Evolutionary conservation across 1,284 basidiomycete genomes (phyloP).

Genomic region (Cryptococcus jaspeensis): DNA sequence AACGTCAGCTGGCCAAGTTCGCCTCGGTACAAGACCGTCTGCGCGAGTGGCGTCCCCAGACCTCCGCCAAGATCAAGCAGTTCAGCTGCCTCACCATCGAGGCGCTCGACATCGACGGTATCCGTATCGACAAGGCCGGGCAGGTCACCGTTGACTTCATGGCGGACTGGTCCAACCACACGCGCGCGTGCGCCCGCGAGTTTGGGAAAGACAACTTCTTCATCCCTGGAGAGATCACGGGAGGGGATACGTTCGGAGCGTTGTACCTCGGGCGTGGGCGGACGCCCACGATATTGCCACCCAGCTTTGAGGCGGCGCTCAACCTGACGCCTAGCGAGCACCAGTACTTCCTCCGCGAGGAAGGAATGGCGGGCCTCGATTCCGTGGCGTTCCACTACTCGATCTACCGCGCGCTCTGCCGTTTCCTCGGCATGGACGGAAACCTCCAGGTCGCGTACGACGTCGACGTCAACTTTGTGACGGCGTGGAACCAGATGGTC

Average conservation of each 20-base stretch:
- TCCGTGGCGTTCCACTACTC: conserved; percentile 87
- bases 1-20: conserved; percentile 89
- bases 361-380: conserved; percentile 65
- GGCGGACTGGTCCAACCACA: conserved; percentile 68
- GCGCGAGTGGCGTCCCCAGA: conserved; percentile 76
- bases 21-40: conserved; percentile 91
- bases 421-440: conserved; percentile 90
- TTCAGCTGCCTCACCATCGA: conserved; percentile 82
- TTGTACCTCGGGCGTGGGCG: conserved; percentile 85
- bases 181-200: conserved; percentile 67
- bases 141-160: conserved; percentile 82
- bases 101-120: conserved; percentile 83
- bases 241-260: conserved; percentile 83
- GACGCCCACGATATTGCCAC: conserved; percentile 60
- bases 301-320: conserved; percentile 64
- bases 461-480: conserved; percentile 72
- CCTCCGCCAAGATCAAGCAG: conserved; percentile 69
- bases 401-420: conserved; percentile 74
- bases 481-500: conserved; percentile 85
- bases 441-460: conserved; percentile 85
- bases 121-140: conserved; percentile 90
- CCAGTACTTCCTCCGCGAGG: conserved; percentile 75
- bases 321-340: conserved; percentile 57
- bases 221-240: conserved; percentile 89
- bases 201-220: conserved; percentile 81